Conservation (phyloP, 2,329 filamentous ascomycete species). For the Onygena corvina region DNA sequence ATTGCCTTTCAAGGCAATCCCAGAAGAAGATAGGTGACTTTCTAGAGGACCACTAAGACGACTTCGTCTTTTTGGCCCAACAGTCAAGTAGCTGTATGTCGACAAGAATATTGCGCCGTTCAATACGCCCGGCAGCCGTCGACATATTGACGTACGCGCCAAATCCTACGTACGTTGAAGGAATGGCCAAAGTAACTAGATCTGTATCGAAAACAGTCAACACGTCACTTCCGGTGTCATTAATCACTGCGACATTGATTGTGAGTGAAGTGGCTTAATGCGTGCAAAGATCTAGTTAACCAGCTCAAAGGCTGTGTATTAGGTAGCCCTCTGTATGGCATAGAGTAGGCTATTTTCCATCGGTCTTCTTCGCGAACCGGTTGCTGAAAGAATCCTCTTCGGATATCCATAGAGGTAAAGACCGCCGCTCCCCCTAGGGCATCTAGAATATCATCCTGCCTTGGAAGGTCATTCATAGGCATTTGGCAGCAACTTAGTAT, state of each 20-base stretch:
- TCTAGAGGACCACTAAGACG: too few relatives aligned
- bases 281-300: slow-evolving; percentile 11
- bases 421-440: too few relatives aligned
- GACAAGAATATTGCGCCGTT: slow-evolving; percentile 3
- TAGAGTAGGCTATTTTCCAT: too few relatives aligned
- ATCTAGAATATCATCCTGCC: too few relatives aligned
- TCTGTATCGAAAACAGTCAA: slow-evolving; percentile 11
- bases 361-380: too few relatives aligned
- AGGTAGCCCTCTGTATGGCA: too few relatives aligned
- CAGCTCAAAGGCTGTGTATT: slow-evolving; percentile 1
- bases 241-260: slow-evolving; percentile 11
- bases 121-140: slow-evolving; percentile 7
- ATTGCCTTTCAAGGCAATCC: slow-evolving; percentile 10
- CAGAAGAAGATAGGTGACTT: too few relatives aligned
- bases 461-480: too few relatives aligned
- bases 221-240: slow-evolving; percentile 9
- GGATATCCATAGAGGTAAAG: too few relatives aligned
- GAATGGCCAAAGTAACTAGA: slow-evolving; percentile 8
- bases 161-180: slow-evolving; percentile 7
- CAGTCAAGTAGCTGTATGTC: slow-evolving; percentile 11
- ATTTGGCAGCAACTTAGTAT: too few relatives aligned
- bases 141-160: neutral
- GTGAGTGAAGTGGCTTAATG: slow-evolving; percentile 3
- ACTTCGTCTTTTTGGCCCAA: too few relatives aligned
- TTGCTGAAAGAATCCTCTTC: too few relatives aligned